phyloP scores from a whole-genome alignment of 192 early-diverging fungal species.

The Backusella parvicylindrica region DNA sequence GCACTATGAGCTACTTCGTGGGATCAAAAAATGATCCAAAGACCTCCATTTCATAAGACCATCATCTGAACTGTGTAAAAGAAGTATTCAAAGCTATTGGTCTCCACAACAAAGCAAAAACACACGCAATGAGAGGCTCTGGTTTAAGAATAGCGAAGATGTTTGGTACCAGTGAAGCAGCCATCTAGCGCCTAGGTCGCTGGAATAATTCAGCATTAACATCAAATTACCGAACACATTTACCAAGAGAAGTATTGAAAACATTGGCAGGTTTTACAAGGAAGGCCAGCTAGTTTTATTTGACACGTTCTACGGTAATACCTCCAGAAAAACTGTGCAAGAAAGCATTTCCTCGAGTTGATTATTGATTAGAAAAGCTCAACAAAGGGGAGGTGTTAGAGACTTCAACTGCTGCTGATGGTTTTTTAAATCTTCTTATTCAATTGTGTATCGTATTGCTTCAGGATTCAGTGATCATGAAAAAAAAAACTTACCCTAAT shows the following conservation, averaged over 20 bases:
- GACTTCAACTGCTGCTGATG: too few relatives aligned
- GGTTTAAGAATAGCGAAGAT: not conserved
- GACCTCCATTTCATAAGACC: not conserved
- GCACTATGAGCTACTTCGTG: too few relatives aligned
- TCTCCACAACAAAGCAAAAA: not conserved
- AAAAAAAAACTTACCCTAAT: too few relatives aligned
- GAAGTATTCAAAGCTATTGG: not conserved
- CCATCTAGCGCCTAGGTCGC: not conserved
- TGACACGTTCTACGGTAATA: not conserved
- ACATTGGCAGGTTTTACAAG: not conserved
- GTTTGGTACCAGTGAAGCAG: not conserved
- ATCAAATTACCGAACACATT: not conserved
- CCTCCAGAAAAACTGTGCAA: not conserved
- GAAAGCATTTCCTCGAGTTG: too few relatives aligned
- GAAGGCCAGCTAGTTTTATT: not conserved
- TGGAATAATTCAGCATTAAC: not conserved
- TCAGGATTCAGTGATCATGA: too few relatives aligned
- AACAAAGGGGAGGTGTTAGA: too few relatives aligned
- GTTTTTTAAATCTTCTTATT: too few relatives aligned
- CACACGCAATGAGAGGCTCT: not conserved
- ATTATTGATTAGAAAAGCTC: too few relatives aligned
- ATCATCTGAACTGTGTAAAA: not conserved
- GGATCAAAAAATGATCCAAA: not conserved
- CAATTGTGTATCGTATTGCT: too few relatives aligned
- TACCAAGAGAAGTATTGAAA: not conserved